These are phyloP conservation scores for Leccinum rimulosum DNA, from an alignment of 768 basidiomycete species.

Conservation along the genomic window DNA sequence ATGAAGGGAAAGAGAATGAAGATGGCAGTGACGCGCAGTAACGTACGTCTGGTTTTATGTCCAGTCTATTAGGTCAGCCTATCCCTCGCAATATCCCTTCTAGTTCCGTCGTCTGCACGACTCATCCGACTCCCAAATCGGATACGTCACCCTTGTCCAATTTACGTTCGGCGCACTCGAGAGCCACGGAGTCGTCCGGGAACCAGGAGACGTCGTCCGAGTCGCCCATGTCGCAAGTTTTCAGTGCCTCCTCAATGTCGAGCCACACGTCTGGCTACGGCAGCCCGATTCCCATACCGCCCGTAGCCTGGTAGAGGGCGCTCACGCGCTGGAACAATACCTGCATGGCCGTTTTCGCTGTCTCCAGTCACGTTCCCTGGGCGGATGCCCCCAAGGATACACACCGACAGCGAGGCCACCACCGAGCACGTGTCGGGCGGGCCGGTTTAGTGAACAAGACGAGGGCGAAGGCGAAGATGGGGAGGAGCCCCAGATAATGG, in stretches of 20 bases:
- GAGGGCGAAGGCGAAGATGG: constrained; percentile 34
- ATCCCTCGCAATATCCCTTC: constrained; percentile 71
- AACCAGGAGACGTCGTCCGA: constrained; percentile 57
- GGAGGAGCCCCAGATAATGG: constrained; percentile 37
- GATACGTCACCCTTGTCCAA: constrained; percentile 38
- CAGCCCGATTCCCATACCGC: constrained; percentile 47
- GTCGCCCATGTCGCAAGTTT: constrained; percentile 49
- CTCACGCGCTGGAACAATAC: constrained; percentile 40
- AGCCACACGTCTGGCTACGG: constrained; percentile 36
- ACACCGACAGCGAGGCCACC: constrained; percentile 26
- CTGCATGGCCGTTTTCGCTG: constrained; percentile 36
- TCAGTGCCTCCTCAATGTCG: constrained; percentile 36
- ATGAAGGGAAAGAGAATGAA: constrained; percentile 30
- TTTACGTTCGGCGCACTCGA: constrained; percentile 39
- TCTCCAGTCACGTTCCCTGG: constrained; percentile 35
- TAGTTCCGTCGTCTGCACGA: constrained; percentile 49
- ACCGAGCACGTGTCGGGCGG: constrained; percentile 27
- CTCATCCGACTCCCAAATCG: constrained; percentile 38
- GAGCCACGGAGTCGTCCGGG: constrained; percentile 58
- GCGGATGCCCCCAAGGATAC: constrained; percentile 23
- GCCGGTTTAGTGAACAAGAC: constrained; percentile 31
- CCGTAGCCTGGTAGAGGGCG: constrained; percentile 39
- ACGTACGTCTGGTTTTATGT: constrained; percentile 81
- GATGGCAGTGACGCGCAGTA: constrained; percentile 54
- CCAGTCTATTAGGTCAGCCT: constrained; percentile 71